Percentiles rank a stretch among this genome's conserved stretches.
These are phyloP conservation scores for Orbilia blumenaviensis DNA, from an alignment of 2,329 filamentous ascomycete species.

Conservation along the genomic window DNA sequence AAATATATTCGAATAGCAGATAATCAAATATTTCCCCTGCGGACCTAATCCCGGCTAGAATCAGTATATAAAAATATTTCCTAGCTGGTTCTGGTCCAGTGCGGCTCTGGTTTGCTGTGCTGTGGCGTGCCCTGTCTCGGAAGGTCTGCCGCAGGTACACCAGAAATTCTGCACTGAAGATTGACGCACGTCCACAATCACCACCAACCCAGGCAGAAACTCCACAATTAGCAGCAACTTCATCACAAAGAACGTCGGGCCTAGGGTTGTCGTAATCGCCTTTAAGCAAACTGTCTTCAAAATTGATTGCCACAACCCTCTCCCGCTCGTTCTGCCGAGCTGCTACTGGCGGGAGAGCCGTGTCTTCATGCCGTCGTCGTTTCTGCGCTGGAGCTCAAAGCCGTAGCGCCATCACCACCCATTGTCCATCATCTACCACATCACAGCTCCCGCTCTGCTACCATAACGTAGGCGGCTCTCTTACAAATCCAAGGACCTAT, in stretches of 20 bases:
- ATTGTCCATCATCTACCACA: slow-evolving; percentile 20
- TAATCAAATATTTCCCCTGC: background rate
- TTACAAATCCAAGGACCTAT: slow-evolving; percentile 18
- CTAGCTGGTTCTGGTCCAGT: background rate
- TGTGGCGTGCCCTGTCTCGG: slow-evolving; percentile 24
- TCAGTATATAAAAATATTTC: background rate
- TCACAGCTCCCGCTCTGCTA: background rate
- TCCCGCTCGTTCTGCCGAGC: slow-evolving; percentile 53
- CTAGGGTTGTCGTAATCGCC: background rate
- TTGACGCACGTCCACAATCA: slow-evolving; percentile 14
- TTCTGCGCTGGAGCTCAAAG: slow-evolving; percentile 20
- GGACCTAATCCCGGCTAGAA: background rate
- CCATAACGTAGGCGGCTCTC: background rate
- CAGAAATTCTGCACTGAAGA: slow-evolving; percentile 32
- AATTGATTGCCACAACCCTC: slow-evolving; percentile 32
- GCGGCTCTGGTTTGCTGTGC: slow-evolving; percentile 14
- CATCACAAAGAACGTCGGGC: background rate
- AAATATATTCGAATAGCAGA: background rate
- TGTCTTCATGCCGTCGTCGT: slow-evolving; percentile 31
- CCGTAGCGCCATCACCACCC: slow-evolving; percentile 14
- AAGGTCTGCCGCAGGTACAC: slow-evolving; percentile 36
- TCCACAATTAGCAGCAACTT: slow-evolving; percentile 7
- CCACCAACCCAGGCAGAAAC: background rate
- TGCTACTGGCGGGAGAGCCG: slow-evolving; percentile 45
- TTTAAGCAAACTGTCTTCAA: slow-evolving; percentile 37